These are phyloP conservation scores for Eucalyptus tenuipes DNA, from an alignment of 345 rosid genomes.

Conservation along the genomic window DNA sequence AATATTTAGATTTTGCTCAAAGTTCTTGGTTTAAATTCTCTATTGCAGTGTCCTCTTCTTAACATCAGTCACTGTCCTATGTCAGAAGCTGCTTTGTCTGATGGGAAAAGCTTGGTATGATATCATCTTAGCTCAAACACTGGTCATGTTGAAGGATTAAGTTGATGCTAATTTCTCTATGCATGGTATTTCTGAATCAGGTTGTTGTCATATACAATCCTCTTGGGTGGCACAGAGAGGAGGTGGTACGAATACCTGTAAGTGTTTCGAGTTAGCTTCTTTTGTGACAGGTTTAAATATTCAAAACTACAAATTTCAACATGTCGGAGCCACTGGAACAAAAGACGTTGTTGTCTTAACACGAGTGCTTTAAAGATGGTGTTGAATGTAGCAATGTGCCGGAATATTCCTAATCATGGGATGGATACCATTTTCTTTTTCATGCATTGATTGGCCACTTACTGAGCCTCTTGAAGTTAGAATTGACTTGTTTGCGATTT, in stretches of 20 bases:
- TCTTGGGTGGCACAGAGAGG: slow-evolving; percentile 83
- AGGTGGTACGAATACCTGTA: slow-evolving; percentile 72
- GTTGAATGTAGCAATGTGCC: neutral
- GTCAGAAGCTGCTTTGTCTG: slow-evolving; percentile 53
- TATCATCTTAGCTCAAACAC: neutral
- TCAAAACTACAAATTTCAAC: neutral
- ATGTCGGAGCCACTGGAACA: neutral
- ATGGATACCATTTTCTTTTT: neutral
- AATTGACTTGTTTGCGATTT: neutral
- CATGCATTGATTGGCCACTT: neutral
- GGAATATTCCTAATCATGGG: neutral
- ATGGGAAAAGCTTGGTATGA: slow-evolving; percentile 66
- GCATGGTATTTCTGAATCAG: slow-evolving; percentile 4
- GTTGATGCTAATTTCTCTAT: neutral
- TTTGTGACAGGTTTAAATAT: slow-evolving; percentile 26
- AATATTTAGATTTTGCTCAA: neutral
- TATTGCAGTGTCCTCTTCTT: slow-evolving; percentile 80
- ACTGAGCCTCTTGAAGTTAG: neutral
- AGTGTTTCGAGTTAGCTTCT: slow-evolving; percentile 5
- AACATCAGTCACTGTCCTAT: slow-evolving; percentile 93
- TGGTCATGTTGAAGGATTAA: neutral
- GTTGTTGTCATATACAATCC: slow-evolving; percentile 75
- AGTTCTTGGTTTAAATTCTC: slow-evolving; percentile 6
- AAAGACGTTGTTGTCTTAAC: neutral
- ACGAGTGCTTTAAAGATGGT: neutral